Base-by-base conservation (phyloP, 768 basidiomycete species). In the Rhodosporidiobolus odoratus region DNA sequence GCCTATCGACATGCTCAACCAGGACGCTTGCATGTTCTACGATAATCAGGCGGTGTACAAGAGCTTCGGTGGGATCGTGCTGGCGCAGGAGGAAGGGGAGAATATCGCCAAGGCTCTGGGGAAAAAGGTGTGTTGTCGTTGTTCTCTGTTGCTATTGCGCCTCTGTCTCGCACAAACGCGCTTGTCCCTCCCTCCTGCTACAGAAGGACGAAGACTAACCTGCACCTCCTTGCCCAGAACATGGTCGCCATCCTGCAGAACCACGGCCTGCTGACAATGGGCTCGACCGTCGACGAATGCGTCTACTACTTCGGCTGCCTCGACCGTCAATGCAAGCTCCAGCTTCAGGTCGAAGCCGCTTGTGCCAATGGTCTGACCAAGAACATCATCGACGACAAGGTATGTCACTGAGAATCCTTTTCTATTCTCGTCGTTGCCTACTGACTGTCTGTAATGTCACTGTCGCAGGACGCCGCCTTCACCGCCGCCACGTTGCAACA, bases 51-150 rank as follows among this genome's bases (percentile, higher is more conserved):
- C 62, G 25, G 71, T 75, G 19, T 76, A 75, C 64, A 12, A 53
- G 21, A 68, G 60, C 50, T 76, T 76, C 30, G 75, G 75, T 21
- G 75, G 75, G 0, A 70, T 76, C 58, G 75, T 76, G 8, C 69
- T 76, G 8, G 75, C 73, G 15, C 43, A 58, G 2, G 75, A 76
- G 34, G 75, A 76, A 53, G 75, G 75, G 4, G 65, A 66, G 37
- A 68, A 76, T 62, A 76, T 76, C 23, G 75, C 75, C 4, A 43
- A 34, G 19, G 68, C 70, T 6, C 58, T 76, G 3, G 75, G 75
- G 0, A 63, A 73, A 12, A 68, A 75, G 41, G 58, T 43, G 21
- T 9, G 65, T 52, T 19, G 13, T 43, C 17, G 19, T 41, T 43
- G 25, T 56, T 34, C 15, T 30, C 27, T 23, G 8, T 4, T 12